Conservation (phyloP, 345 rosid species). For the Citrus sp. region DNA sequence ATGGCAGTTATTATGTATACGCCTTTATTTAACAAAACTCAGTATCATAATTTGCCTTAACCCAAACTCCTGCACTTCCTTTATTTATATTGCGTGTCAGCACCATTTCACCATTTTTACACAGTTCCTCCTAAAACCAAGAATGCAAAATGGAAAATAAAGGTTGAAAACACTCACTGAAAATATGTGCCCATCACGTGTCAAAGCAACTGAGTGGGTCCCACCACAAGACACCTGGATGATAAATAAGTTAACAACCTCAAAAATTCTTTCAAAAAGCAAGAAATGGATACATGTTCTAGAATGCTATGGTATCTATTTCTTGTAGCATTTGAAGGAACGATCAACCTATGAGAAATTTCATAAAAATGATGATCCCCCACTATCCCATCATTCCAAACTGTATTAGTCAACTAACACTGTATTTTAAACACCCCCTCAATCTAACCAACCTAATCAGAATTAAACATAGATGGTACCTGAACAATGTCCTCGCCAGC, state of each 20-base stretch:
- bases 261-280: background rate
- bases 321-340: slow-evolving; percentile 1
- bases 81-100: background rate
- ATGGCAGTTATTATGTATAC: background rate
- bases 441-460: background rate
- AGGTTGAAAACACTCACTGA: slow-evolving; percentile 56
- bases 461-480: slow-evolving; percentile 25
- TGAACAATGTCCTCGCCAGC: slow-evolving; percentile 81
- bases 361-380: background rate
- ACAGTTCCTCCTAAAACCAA: background rate
- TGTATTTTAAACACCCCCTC: background rate
- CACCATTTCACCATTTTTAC: background rate
- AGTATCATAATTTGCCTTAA: background rate
- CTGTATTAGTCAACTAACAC: background rate
- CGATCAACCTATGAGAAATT: background rate
- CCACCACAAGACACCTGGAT: slow-evolving; percentile 96
- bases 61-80: background rate
- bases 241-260: slow-evolving; percentile 7
- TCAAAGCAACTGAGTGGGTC: slow-evolving; percentile 95
- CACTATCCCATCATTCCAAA: background rate
- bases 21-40: background rate
- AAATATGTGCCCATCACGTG: slow-evolving; percentile 79
- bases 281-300: background rate
- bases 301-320: background rate
- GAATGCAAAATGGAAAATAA: background rate